Base-by-base conservation (phyloP, 352 stramenopile genomes). In the Pythium dissimile region DNA sequence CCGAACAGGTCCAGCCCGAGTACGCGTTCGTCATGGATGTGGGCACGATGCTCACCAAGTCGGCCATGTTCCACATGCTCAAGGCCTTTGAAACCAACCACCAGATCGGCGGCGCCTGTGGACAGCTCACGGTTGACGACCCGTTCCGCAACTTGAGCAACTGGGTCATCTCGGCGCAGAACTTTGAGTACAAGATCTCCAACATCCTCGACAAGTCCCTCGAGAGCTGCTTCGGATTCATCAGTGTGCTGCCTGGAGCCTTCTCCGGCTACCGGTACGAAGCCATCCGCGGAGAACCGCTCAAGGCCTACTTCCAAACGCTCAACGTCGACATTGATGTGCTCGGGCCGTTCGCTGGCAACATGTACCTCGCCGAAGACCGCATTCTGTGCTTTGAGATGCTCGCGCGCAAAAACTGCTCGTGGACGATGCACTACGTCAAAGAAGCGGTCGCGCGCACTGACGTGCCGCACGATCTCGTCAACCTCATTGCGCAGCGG, bases 181-280 rank as follows among this genome's bases (percentile, higher is more conserved):
- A 94, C 49, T 95, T 95, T 43, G 86, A 95, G 75, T 95, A 95
- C 80, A 94, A 94, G 58, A 92, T 94, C 42, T 91, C 80, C 41
- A 93, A 94, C 66, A 84, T 94, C 39, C 67, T 95, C 1, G 86
- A 95, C 75, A 94, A 94, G 65, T 84, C 80, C 9, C 60, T 92
- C 41, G 86, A 95, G 54, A 88, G 73, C 49, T 94, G 82, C 63
- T 94, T 94, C 59, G 86, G 86, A 11, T 94, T 89, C 71, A 92
- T 96, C 58, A 92, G 78, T 38, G 86, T 96, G 23, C 44, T 96
- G 0, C 86, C 86, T 5, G 86, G 86, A 1, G 84, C 84, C 4
- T 96, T 94, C 52, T 94, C 81, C 2, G 84, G 80, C 11, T 96
- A 94, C 32, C 67, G 86, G 0, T 96, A 91, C 58, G 75, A 91